These are phyloP conservation scores for Botrytis cinerea DNA, from an alignment of 2,329 filamentous ascomycete genomes.

Conservation along the genomic window DNA sequence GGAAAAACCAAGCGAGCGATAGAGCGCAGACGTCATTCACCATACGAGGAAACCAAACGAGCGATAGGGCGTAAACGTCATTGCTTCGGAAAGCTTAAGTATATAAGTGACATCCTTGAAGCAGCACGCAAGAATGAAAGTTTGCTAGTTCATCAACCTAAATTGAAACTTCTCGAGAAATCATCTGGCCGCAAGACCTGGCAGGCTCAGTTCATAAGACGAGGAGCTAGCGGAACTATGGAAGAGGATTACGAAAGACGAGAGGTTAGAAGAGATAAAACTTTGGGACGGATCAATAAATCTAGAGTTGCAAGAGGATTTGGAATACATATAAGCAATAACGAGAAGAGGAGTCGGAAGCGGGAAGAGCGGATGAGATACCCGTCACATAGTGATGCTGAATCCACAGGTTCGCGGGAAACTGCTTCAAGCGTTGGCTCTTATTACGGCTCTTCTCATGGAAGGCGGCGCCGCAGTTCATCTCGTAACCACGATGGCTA, in stretches of 20 bases:
- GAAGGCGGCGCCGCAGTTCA: neutral
- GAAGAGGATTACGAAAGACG: neutral
- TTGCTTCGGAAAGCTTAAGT: neutral
- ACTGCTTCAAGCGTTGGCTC: neutral
- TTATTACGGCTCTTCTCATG: neutral
- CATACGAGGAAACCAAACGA: neutral
- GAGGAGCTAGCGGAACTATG: neutral
- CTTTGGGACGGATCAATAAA: neutral
- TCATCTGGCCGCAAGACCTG: neutral
- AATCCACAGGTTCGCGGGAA: neutral
- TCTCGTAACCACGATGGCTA: neutral
- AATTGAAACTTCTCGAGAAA: neutral
- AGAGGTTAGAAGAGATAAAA: neutral
- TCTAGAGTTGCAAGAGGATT: neutral
- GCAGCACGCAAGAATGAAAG: neutral
- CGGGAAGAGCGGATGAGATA: neutral
- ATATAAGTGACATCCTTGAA: neutral
- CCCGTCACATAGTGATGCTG: neutral
- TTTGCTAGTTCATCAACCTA: neutral
- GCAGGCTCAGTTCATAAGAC: neutral
- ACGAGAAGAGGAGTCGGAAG: conserved; percentile 1
- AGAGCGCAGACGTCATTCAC: neutral
- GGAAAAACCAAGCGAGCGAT: too few species aligned
- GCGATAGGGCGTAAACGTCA: neutral
- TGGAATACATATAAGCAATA: neutral